Base-by-base conservation (phyloP, 2,329 filamentous ascomycete species). In the Ophiostoma novo-ulmi region DNA sequence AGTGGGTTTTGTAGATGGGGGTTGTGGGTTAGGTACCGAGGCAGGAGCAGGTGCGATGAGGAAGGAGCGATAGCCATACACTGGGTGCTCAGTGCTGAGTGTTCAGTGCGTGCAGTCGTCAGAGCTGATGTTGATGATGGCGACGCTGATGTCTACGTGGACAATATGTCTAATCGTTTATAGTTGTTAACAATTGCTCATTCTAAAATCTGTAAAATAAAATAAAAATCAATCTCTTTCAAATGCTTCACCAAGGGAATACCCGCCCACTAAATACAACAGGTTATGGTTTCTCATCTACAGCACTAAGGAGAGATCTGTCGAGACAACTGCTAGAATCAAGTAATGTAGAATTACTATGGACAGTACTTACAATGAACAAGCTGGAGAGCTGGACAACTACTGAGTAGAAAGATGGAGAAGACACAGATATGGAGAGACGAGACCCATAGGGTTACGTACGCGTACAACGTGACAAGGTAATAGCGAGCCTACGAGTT, bases 391-490 rank as follows among this genome's bases (percentile, higher is more conserved):
- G 44, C 38, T 44, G 44, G 44, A 20, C 17, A 48, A 20, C 20
- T 20, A n/a, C n/a, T n/a, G n/a, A n/a, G n/a, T n/a, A 48, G 44
- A 17, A 39, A 48, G 44, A 48, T 20, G 17, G 44, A 48, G 44
- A 8, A n/a, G 0, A 48, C 14, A 48, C 14, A 6, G 5, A 48
- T 39, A 39, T 39, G 44, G 17, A 48, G 44, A 48, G 17, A 58
- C 52, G 31, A 44, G 39, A 58, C 52, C 52, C 52, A 31, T 58
- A 58, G 22, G 52, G 52, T 58, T 22, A 58, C 52, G 52, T 58
- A 48, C 22, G 52, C 13, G 52, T 58, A 26, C 52, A 26, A 58
- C 52, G 52, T 17, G 52, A 58, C 52, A n/a, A 8, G 52, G 52
- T 58, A n/a, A n/a, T n/a, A 26, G 52, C n/a, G n/a, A 58, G 52